Evolutionary conservation across 352 stramenopile genomes (phyloP).

Genomic region (Peronospora belbahrii): DNA sequence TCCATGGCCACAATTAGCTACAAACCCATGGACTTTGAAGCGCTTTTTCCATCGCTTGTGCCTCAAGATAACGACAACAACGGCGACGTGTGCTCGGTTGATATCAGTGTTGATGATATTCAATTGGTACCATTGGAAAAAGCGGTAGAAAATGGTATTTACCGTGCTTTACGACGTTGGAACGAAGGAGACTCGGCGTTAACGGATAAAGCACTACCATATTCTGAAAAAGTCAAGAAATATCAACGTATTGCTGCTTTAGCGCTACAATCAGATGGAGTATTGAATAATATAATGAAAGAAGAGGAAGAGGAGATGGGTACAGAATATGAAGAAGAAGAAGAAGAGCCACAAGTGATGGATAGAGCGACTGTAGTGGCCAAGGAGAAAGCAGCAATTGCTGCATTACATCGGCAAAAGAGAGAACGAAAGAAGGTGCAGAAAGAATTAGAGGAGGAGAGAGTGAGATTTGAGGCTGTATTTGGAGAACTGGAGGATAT

Average conservation of each 20-base stretch:
- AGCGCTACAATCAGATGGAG: conserved; percentile 35
- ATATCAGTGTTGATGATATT: conserved; percentile 51
- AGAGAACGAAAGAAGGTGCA: conserved; percentile 21
- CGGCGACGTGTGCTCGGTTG: conserved; percentile 20
- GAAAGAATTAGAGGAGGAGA: conserved; percentile 24
- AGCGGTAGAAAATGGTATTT: conserved; percentile 45
- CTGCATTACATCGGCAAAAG: conserved; percentile 7
- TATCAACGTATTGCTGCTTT: conserved; percentile 51
- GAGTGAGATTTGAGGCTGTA: conserved; percentile 16
- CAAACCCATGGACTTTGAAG: conserved; percentile 30
- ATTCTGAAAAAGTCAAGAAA: conserved; percentile 47
- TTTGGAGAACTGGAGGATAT: conserved; percentile 40
- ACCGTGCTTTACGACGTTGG: conserved; percentile 51
- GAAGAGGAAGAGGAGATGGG: conserved; percentile 14
- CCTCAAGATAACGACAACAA: conserved; percentile 10
- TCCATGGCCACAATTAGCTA: conserved; percentile 2
- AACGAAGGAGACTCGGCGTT: conserved; percentile 44
- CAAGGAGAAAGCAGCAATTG: conserved; percentile 14
- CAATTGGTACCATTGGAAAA: conserved; percentile 42
- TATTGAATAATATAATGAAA: conserved; percentile 7
- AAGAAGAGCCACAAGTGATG: conserved; percentile 5
- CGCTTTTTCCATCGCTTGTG: conserved; percentile 54
- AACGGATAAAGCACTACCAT: conserved; percentile 42
- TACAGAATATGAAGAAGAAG: conserved; percentile 2
- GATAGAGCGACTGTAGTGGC: conserved; percentile 17